These are phyloP conservation scores for Magnolia sinica DNA, from an alignment of 164 flowering plant species.

Conservation along the genomic window DNA sequence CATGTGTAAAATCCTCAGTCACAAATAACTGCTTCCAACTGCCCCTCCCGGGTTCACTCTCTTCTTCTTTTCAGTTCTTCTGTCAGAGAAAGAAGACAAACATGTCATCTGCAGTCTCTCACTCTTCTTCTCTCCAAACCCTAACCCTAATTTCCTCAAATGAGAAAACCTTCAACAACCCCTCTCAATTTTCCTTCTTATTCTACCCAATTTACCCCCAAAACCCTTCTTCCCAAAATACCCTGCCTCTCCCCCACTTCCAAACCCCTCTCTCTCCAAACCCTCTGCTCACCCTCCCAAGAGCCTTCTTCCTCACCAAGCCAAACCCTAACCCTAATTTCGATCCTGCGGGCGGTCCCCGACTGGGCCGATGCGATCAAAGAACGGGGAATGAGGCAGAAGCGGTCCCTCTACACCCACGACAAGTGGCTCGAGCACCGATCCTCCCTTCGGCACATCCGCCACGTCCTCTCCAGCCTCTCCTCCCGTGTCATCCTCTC, in stretches of 20 bases:
- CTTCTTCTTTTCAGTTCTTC: background rate
- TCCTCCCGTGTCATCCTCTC: slow-evolving; percentile 83
- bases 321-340: slow-evolving; percentile 19
- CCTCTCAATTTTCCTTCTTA: slow-evolving; percentile 22
- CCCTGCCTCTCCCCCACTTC: slow-evolving; percentile 13
- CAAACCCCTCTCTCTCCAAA: slow-evolving; percentile 1
- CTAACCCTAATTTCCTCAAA: slow-evolving; percentile 26
- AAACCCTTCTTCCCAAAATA: slow-evolving; percentile 23
- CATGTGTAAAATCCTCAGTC: slow-evolving; percentile 18
- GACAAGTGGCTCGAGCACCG: slow-evolving; percentile 74
- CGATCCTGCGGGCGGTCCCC: slow-evolving; percentile 54
- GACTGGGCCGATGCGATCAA: slow-evolving; percentile 77
- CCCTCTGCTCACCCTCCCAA: slow-evolving; percentile 15
- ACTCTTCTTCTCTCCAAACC: slow-evolving; percentile 25
- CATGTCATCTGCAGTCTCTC: slow-evolving; percentile 14
- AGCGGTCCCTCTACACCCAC: slow-evolving; percentile 58
- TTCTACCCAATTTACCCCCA: slow-evolving; percentile 26
- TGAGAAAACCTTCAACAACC: slow-evolving; percentile 26
- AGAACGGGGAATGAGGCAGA: slow-evolving; percentile 67
- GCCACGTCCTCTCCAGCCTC: slow-evolving; percentile 65
- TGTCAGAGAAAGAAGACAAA: background rate
- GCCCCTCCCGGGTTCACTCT: background rate
- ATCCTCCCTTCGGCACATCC: slow-evolving; percentile 78
- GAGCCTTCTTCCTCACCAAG: slow-evolving; percentile 7
- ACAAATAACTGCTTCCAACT: slow-evolving; percentile 10